Evolutionary conservation across 1,284 basidiomycete species (phyloP).

Genomic region (Schizophyllum commune): DNA sequence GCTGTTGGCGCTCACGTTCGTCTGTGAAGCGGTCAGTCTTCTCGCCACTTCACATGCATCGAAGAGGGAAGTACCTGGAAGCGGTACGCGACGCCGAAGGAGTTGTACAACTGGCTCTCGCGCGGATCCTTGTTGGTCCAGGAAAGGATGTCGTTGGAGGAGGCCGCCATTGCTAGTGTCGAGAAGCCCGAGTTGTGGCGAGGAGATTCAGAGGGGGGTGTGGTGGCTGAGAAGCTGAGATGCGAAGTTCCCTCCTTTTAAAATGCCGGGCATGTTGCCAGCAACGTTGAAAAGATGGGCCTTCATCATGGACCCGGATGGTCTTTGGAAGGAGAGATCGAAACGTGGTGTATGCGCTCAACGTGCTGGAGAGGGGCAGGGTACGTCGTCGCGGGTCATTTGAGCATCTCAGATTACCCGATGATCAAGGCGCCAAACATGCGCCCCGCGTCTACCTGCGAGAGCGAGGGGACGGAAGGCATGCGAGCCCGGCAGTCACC

Average conservation of each 20-base stretch:
- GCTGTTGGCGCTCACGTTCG: constrained; percentile 51
- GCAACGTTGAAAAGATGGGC: background rate
- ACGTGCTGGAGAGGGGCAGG: background rate
- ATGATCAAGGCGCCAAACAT: background rate
- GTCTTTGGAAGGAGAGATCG: background rate
- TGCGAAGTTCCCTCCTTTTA: background rate
- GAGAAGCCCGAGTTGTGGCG: background rate
- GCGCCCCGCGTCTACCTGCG: background rate
- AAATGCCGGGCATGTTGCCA: background rate
- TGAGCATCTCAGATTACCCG: background rate
- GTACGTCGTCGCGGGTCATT: background rate
- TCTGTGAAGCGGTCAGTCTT: constrained; percentile 23
- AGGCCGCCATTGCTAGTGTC: background rate
- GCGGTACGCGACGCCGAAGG: constrained; percentile 73
- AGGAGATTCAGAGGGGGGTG: background rate
- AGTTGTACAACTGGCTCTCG: constrained; percentile 73
- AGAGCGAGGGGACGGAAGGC: background rate
- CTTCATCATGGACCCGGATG: background rate
- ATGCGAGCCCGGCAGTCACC: background rate
- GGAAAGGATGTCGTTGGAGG: constrained; percentile 64
- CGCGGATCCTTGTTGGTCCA: constrained; percentile 82
- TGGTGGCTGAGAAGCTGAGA: background rate
- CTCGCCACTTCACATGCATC: background rate
- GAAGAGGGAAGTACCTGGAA: constrained; percentile 46
- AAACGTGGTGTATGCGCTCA: background rate